These are phyloP conservation scores for Penicillium sp. DNA, from an alignment of 2,329 filamentous ascomycete genomes.

Conservation along the genomic window DNA sequence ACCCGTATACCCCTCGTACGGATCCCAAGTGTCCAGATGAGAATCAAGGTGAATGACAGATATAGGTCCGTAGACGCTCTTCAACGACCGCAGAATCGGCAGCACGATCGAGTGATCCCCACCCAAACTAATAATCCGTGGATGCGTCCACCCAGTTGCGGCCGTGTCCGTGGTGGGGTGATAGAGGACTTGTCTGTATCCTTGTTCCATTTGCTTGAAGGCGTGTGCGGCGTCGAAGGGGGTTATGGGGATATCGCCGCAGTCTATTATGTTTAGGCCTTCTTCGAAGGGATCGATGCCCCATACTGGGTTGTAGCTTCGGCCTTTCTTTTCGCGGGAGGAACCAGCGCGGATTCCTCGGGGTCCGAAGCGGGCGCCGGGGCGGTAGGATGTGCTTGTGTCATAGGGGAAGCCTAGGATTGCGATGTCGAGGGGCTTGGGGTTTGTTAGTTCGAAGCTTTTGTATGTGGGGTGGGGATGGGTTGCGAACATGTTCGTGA, in stretches of 20 bases:
- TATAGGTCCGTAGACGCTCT: conserved; percentile 23
- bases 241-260: conserved; percentile 30
- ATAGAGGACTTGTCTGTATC: conserved; percentile 18
- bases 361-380: conserved; percentile 34
- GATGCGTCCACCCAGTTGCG: conserved; percentile 13
- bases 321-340: conserved; percentile 29
- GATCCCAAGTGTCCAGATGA: conserved; percentile 31
- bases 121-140: conserved; percentile 22
- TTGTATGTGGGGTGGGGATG: background rate
- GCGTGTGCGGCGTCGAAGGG: conserved; percentile 27
- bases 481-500: conserved; percentile 12
- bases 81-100: conserved; percentile 26
- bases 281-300: conserved; percentile 27
- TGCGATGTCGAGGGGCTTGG: conserved; percentile 29
- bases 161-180: conserved; percentile 8
- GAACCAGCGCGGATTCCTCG: conserved; percentile 32
- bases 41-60: conserved; percentile 31
- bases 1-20: conserved; percentile 24
- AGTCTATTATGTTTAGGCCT: conserved; percentile 25
- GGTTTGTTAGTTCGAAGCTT: background rate
- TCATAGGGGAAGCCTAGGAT: conserved; percentile 37
- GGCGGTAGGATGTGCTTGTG: conserved; percentile 32
- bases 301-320: conserved; percentile 31
- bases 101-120: conserved; percentile 29
- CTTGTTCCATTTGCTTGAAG: conserved; percentile 29